A percentile compares a stretch with the other conserved stretches of the same genome.
Conservation (phyloP, 768 basidiomycete species). For the Crassisporium funariophilum region DNA sequence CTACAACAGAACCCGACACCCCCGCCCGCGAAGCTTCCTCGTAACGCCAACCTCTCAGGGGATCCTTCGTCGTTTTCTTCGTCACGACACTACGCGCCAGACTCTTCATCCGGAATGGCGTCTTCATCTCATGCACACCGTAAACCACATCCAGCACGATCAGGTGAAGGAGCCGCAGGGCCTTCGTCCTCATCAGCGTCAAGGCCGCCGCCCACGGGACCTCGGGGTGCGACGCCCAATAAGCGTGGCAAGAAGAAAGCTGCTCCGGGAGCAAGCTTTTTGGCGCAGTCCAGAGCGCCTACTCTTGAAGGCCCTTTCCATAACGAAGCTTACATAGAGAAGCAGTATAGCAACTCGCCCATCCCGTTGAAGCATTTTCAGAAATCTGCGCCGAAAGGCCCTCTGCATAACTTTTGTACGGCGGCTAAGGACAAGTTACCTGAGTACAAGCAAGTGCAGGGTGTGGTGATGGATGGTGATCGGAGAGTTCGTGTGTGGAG, state of each 20-base stretch:
- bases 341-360: constrained; percentile 31
- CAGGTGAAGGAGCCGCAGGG: constrained; percentile 15
- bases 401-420: constrained; percentile 43
- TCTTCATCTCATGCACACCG: too few species aligned
- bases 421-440: constrained; percentile 29
- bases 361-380: constrained; percentile 33
- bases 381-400: constrained; percentile 38
- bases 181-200: constrained; percentile 9
- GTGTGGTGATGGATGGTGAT: constrained; percentile 24
- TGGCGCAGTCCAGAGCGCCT: constrained; percentile 11
- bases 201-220: constrained; percentile 4
- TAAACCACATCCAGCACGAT: constrained; percentile 22
- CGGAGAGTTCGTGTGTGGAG: constrained; percentile 41
- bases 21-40: constrained; percentile 24
- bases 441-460: constrained; percentile 34
- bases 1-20: constrained; percentile 17
- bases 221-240: constrained; percentile 4
- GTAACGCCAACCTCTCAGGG: constrained; percentile 9
- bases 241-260: constrained; percentile 11
- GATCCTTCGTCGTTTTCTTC: constrained; percentile 18
- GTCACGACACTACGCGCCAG: constrained; percentile 9
- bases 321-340: constrained; percentile 34
- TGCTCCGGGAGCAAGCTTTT: background rate
- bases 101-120: too few species aligned
- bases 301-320: constrained; percentile 38